phyloP scores from a whole-genome alignment of 495 filamentous ascomycete genomes.

The Penicillium tannophilum region DNA sequence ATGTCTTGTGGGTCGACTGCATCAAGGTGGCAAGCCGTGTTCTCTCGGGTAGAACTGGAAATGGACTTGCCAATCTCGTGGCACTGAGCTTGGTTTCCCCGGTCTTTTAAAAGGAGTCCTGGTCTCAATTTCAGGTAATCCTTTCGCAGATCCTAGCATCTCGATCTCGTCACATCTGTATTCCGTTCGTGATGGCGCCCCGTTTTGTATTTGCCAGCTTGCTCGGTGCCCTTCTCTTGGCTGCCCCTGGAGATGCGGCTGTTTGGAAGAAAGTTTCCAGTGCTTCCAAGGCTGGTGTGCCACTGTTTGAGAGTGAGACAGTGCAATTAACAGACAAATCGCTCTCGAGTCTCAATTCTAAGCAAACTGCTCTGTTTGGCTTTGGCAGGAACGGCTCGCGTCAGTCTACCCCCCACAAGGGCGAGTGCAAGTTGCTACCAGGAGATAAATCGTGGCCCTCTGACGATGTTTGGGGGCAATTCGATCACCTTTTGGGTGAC shows the following conservation, averaged over 20 bases:
- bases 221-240: conserved; percentile 17
- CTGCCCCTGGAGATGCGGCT: conserved; percentile 12
- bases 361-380: conserved; percentile 24
- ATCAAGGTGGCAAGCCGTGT: background rate
- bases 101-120: conserved; percentile 11
- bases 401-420: conserved; percentile 2
- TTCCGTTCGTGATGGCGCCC: conserved; percentile 17
- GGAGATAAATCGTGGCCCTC: conserved; percentile 51
- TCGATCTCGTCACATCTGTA: background rate
- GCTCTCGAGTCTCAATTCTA: conserved; percentile 32
- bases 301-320: conserved; percentile 42
- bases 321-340: conserved; percentile 45
- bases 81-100: conserved; percentile 4
- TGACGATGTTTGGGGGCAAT: conserved; percentile 37
- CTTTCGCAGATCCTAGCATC: conserved; percentile 11
- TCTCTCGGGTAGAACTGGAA: background rate
- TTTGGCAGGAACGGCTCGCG: conserved; percentile 24
- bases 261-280: conserved; percentile 14
- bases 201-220: conserved; percentile 10
- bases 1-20: background rate
- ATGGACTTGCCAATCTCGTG: conserved; percentile 14
- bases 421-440: conserved; percentile 53
- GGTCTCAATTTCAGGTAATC: conserved; percentile 7
- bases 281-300: conserved; percentile 23
- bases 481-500: conserved; percentile 50